These are phyloP conservation scores for Chlorella ohadii DNA, from an alignment of 139 green algal genomes.

Conservation along the genomic window DNA sequence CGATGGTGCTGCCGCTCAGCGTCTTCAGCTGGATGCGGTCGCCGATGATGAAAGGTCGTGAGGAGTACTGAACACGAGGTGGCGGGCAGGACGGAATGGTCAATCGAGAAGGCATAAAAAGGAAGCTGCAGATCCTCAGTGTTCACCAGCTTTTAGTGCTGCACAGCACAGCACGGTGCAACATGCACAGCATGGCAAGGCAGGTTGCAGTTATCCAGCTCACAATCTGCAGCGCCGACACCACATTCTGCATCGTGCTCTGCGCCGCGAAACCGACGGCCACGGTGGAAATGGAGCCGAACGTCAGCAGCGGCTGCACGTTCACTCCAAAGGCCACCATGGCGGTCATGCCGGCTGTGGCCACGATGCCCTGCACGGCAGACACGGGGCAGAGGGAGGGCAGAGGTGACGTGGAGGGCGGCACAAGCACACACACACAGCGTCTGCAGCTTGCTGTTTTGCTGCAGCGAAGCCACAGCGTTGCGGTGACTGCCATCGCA, in stretches of 20 bases:
- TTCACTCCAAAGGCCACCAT: slow-evolving; percentile 37
- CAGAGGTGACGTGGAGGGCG: too few relatives aligned
- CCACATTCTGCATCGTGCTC: slow-evolving; percentile 44
- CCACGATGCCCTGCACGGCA: slow-evolving; percentile 16
- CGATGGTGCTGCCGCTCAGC: slow-evolving; percentile 24
- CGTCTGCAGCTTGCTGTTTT: too few relatives aligned
- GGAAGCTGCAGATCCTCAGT: too few relatives aligned
- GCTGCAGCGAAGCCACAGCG: too few relatives aligned
- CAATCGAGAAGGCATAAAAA: neutral
- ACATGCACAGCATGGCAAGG: neutral
- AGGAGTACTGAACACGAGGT: slow-evolving; percentile 36
- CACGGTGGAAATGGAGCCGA: slow-evolving; percentile 17
- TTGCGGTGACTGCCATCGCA: too few relatives aligned
- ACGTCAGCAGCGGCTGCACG: slow-evolving; percentile 27
- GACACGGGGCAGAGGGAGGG: too few relatives aligned
- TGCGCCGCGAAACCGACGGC: slow-evolving; percentile 50
- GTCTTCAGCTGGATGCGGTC: slow-evolving; percentile 62
- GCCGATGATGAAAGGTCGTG: slow-evolving; percentile 54
- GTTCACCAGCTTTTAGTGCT: too few relatives aligned
- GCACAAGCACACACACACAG: too few relatives aligned
- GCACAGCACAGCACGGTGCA: too few relatives aligned
- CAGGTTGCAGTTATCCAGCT: neutral
- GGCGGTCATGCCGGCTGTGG: neutral
- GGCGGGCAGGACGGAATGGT: neutral
- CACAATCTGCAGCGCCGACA: slow-evolving; percentile 42